These are phyloP conservation scores for Pichia sp. DNA, from an alignment of 1,139 yeast species.

Conservation along the genomic window DNA sequence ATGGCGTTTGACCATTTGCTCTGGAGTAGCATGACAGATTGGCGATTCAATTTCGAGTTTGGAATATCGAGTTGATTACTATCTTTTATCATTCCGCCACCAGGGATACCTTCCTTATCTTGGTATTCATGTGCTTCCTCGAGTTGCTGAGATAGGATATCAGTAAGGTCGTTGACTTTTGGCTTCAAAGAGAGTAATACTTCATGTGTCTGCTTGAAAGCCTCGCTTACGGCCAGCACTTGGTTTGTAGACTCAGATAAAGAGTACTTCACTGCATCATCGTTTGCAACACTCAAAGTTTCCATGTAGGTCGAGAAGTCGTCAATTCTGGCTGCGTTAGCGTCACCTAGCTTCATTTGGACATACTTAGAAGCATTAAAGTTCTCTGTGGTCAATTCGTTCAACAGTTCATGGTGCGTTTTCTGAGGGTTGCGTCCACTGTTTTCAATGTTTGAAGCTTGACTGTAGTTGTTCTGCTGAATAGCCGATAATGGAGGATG, in stretches of 20 bases:
- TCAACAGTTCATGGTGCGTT: constrained; percentile 9
- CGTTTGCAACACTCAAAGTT: constrained; percentile 33
- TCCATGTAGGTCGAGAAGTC: constrained; percentile 14
- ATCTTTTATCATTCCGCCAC: constrained; percentile 36
- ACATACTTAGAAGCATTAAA: constrained; percentile 12
- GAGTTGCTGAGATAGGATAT: constrained; percentile 61
- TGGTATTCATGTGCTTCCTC: constrained; percentile 39
- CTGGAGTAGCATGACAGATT: constrained; percentile 42
- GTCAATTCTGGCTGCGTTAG: constrained; percentile 19
- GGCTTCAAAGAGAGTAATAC: constrained; percentile 62
- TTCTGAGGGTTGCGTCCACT: not conserved
- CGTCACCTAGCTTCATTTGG: constrained; percentile 14
- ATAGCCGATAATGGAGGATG: constrained; percentile 3
- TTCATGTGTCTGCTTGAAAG: constrained; percentile 57
- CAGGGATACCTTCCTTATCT: not conserved
- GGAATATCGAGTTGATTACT: constrained; percentile 47
- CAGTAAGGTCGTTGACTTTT: constrained; percentile 58
- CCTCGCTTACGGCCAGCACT: constrained; percentile 63
- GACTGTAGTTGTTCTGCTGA: constrained; percentile 2
- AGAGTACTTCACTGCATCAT: constrained; percentile 60
- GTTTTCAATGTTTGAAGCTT: not conserved
- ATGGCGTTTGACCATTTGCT: constrained; percentile 83
- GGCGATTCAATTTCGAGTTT: constrained; percentile 14
- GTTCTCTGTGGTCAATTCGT: constrained; percentile 4
- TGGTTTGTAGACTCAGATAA: constrained; percentile 72